Base-by-base conservation (phyloP, 78 protist species). In the Diacronema lutheri region DNA sequence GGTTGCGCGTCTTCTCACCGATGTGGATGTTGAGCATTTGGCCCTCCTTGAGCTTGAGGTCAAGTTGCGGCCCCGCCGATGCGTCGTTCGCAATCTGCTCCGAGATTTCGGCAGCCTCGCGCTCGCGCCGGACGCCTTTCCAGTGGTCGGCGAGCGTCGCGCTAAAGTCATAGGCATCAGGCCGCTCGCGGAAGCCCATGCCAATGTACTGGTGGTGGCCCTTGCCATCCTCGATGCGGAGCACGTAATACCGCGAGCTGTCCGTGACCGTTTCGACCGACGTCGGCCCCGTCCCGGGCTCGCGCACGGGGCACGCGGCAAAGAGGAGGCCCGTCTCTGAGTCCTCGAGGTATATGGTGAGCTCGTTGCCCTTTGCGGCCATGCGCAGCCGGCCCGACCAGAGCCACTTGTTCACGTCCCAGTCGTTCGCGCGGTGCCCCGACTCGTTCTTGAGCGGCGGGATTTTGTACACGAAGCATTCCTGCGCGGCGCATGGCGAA, bases 191-290 rank as follows among this genome's bases (percentile, higher is more conserved):
- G 66, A 93, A 93, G 29, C 96, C 96, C 55, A 93, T 31, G 31
- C 96, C 96, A 35, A 93, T 89, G 87, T 87, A 93, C 16, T 94
- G 95, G 60, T 89, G 94, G 19, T 78, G 35, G 33, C 91, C 91
- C 55, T 83, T 40, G 21, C 77, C 90, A 79, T 90, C 85, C 56
- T 88, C 85, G 23, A 91, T 81, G 9, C 88, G 44, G 29, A 91
- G 81, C 57, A 91, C 93, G 77, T 86, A 91, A 80, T 79, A 91
- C 31, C 93, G 73, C 16, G 88, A 57, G n/a, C 68, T n/a, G 61
- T 91, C 93, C 0, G 85, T 12, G 7, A 86, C 93, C 4, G 73
- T 68, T 25, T 86, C 90, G 26, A 91, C 90, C 7, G 82, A 37
- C 81, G 46, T 50, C 26, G 29, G 1, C 40, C 46, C 85, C 11